These are phyloP conservation scores for Apiotrichum akiyoshidainum DNA, from an alignment of 1,284 basidiomycete genomes.

Conservation along the genomic window DNA sequence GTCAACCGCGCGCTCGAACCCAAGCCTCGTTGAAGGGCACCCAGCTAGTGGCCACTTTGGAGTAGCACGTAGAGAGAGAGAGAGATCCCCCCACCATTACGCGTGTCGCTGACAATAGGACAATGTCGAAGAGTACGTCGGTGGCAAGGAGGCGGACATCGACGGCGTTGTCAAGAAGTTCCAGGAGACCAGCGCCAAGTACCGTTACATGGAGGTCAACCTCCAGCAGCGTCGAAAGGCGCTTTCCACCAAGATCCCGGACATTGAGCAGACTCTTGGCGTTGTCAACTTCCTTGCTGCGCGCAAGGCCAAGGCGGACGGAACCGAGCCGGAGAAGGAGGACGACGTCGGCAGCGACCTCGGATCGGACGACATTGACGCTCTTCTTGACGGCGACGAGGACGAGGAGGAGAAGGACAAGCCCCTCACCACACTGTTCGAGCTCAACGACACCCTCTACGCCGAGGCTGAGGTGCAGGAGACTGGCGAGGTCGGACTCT, in stretches of 20 bases:
- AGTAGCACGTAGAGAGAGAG: too few relatives aligned
- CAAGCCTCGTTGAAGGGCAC: not conserved
- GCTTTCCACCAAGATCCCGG: constrained; percentile 91
- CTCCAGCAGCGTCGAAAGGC: constrained; percentile 73
- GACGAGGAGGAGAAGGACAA: constrained; percentile 43
- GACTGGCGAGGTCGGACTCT: constrained; percentile 84
- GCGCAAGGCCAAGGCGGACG: constrained; percentile 56
- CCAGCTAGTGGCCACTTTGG: not conserved
- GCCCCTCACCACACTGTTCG: constrained; percentile 80
- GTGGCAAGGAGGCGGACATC: constrained; percentile 72
- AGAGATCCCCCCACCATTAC: too few relatives aligned
- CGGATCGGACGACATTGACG: constrained; percentile 52
- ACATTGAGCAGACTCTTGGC: constrained; percentile 85
- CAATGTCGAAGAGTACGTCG: constrained; percentile 83
- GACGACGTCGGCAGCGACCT: constrained; percentile 38
- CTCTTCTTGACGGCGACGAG: constrained; percentile 54
- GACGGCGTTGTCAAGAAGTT: constrained; percentile 77
- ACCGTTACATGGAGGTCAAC: constrained; percentile 94
- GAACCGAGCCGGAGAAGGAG: constrained; percentile 44
- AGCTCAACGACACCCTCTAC: constrained; percentile 92
- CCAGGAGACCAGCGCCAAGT: constrained; percentile 93
- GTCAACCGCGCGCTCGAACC: not conserved
- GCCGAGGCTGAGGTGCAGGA: constrained; percentile 85
- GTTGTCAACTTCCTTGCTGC: constrained; percentile 84
- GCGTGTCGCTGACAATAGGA: constrained; percentile 54